Conservation (phyloP, 179 eudicot species). For the Silene coronaria region DNA sequence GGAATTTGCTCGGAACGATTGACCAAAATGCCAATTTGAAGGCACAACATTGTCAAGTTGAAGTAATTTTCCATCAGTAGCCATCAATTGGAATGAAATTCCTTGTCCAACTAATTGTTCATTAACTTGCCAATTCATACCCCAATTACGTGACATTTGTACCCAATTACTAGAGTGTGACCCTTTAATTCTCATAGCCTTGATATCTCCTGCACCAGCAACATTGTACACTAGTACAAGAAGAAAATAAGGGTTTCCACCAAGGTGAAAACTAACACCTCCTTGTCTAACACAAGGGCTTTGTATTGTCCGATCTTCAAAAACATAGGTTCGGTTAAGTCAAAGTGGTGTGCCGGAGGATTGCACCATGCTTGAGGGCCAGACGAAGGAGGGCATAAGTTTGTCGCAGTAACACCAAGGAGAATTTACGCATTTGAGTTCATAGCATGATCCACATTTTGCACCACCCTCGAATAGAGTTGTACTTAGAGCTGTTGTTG, state of each 20-base stretch:
- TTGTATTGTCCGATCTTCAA: slow-evolving; percentile 23
- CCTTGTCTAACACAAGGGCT: slow-evolving; percentile 31
- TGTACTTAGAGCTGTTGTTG: slow-evolving; percentile 43
- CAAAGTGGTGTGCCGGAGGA: slow-evolving; percentile 41
- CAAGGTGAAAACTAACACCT: slow-evolving; percentile 32
- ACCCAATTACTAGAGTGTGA: slow-evolving; percentile 24
- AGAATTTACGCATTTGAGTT: slow-evolving; percentile 27
- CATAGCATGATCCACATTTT: slow-evolving; percentile 40
- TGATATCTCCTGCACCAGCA: slow-evolving; percentile 37
- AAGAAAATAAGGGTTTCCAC: slow-evolving; percentile 32
- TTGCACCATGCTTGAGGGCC: slow-evolving; percentile 36
- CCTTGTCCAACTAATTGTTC: slow-evolving; percentile 19
- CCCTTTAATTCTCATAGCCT: slow-evolving; percentile 28
- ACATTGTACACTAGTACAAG: slow-evolving; percentile 41
- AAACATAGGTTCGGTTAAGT: slow-evolving; percentile 35
- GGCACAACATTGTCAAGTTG: slow-evolving; percentile 26
- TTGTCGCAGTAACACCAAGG: slow-evolving; percentile 46
- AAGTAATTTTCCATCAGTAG: slow-evolving; percentile 25
- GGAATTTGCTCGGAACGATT: slow-evolving; percentile 15
- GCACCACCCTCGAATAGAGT: slow-evolving; percentile 39
- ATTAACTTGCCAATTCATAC: slow-evolving; percentile 27
- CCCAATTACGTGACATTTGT: slow-evolving; percentile 25
- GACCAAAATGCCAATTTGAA: slow-evolving; percentile 29
- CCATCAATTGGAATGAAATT: slow-evolving; percentile 29
- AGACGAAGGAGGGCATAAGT: slow-evolving; percentile 38